phyloP scores from a whole-genome alignment of 257 asterid species.

The Solanum tarijense region DNA sequence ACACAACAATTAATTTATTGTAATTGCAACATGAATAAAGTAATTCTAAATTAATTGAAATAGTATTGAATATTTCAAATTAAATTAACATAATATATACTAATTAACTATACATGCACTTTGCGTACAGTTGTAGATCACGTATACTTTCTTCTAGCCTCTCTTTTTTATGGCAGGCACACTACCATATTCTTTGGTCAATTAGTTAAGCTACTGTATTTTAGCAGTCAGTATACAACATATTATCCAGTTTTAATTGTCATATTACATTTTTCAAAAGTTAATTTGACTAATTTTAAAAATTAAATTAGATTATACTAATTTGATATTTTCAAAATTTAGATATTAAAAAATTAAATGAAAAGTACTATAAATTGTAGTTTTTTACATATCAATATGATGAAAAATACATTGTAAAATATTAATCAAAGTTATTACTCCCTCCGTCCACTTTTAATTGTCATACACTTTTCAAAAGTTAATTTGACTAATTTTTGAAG shows the following conservation, averaged over 20 bases:
- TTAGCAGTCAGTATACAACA: background rate
- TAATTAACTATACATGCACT: background rate
- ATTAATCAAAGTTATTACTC: too few species aligned
- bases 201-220: background rate
- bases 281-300: background rate
- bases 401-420: too few species aligned
- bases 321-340: too few species aligned
- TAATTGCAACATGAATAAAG: background rate
- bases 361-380: too few species aligned
- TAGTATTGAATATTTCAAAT: background rate
- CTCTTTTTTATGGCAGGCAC: background rate
- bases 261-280: too few species aligned
- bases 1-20: background rate
- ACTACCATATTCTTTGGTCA: background rate
- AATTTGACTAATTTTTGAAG: background rate
- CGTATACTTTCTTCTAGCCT: background rate
- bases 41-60: background rate
- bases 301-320: background rate
- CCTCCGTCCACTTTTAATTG: background rate
- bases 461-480: too few species aligned
- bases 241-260: too few species aligned
- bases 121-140: background rate
- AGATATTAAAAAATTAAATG: accelerated
- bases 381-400: too few species aligned
- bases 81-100: too few species aligned